A percentile compares a stretch with the other conserved stretches of the same genome.
These are phyloP conservation scores for Melocanna baccifera DNA, from an alignment of 176 grass and related monocot genomes.

Conservation along the genomic window DNA sequence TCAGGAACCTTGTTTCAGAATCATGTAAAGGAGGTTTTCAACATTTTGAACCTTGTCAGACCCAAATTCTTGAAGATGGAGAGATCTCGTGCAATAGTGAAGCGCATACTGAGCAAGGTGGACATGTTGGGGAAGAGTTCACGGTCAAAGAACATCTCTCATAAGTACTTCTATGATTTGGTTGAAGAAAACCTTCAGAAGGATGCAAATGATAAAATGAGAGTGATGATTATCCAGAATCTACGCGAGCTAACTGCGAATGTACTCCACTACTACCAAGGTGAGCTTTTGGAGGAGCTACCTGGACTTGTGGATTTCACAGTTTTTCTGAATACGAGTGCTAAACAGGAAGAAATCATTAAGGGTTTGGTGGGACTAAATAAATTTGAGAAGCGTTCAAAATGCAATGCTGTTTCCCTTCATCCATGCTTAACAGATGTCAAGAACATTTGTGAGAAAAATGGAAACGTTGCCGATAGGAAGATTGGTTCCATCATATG, in stretches of 20 bases:
- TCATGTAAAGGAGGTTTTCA: slow-evolving; percentile 84
- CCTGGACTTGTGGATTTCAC: slow-evolving; percentile 77
- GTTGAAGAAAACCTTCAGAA: slow-evolving; percentile 68
- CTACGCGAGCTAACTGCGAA: slow-evolving; percentile 63
- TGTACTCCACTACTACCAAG: slow-evolving; percentile 85
- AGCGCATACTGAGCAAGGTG: slow-evolving; percentile 56
- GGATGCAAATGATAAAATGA: slow-evolving; percentile 48
- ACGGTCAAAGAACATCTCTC: slow-evolving; percentile 22
- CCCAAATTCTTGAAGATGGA: slow-evolving; percentile 68
- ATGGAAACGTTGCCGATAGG: neutral
- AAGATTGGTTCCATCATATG: slow-evolving; percentile 45
- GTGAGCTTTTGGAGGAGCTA: slow-evolving; percentile 67
- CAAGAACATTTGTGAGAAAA: slow-evolving; percentile 28
- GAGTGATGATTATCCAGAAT: slow-evolving; percentile 64
- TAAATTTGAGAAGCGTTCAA: slow-evolving; percentile 48
- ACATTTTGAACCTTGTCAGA: slow-evolving; percentile 76
- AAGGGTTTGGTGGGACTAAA: slow-evolving; percentile 31
- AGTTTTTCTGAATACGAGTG: slow-evolving; percentile 56
- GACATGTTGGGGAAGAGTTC: slow-evolving; percentile 51
- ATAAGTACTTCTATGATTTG: slow-evolving; percentile 63
- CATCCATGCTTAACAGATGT: slow-evolving; percentile 60
- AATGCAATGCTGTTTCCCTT: slow-evolving; percentile 65
- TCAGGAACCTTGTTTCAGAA: slow-evolving; percentile 89
- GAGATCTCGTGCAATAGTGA: slow-evolving; percentile 56
- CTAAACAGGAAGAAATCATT: slow-evolving; percentile 44